Base-by-base conservation (phyloP, 441 rosid genomes). In the Iberis amara region DNA sequence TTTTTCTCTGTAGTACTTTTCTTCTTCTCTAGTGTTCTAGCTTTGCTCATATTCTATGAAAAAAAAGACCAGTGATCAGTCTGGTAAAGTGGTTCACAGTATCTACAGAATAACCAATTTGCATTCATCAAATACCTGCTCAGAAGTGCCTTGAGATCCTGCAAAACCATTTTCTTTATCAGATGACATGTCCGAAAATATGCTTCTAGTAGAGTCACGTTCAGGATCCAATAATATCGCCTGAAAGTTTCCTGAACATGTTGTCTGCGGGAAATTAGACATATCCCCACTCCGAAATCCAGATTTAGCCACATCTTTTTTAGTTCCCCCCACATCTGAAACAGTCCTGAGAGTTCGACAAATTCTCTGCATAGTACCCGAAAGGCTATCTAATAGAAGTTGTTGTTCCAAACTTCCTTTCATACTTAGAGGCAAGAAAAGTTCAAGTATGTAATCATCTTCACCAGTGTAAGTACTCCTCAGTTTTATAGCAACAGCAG, bases 401-500 rank as follows among this genome's bases (percentile, higher is more conserved):
- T 86, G 90, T 47, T 86, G 97, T 62, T 89, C 97, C 6, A 79
- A 56, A 53, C 86, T 70, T 49, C 90, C 89, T 15, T 69, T 81
- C 57, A 86, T 77, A 52, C 71, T 80, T 50, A 73, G 60, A 28
- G 97, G 97, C 40, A 89, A 89, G 69, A 89, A 82, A 58, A 86
- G 75, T 75, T 89, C 95, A 35, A 89, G 69, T 35, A 89, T 72
- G 62, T 89, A 89, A 75, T 83, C 86, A 55, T 80, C 81, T 58
- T 78, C 77, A 46, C 85, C 89, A 26, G 97, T 89, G 48, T 66
- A 60, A n/a, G 79, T 80, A 62, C 95, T 89, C 70, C 89, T 80
- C 38, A 89, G 74, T 74, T 82, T 79, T 57, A 82, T 76, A 28
- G 95, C 94, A 63, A 89, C 97, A 3, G 85, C 95, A 59, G 97